These are phyloP conservation scores for Farysia itapuensis DNA, from an alignment of 1,284 basidiomycete genomes.

Conservation along the genomic window DNA sequence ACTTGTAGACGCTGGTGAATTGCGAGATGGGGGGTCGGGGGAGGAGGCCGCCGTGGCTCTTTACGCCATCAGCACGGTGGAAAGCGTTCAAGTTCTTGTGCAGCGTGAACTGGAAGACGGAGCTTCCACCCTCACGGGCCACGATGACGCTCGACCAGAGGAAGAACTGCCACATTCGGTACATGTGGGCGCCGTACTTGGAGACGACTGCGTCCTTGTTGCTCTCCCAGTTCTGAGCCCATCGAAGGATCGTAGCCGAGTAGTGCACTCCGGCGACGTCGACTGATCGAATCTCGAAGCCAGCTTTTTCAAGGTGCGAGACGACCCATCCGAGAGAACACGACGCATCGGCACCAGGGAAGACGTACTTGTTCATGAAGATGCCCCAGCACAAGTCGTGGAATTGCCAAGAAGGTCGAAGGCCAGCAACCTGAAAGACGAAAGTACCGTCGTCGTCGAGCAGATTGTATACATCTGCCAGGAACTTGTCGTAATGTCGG, in stretches of 20 bases:
- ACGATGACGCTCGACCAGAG: conserved; percentile 53
- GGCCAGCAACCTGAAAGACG: conserved; percentile 92
- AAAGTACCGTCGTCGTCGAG: conserved; percentile 92
- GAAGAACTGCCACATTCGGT: conserved; percentile 60
- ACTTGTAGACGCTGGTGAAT: conserved; percentile 44
- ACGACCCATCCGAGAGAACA: conserved; percentile 96
- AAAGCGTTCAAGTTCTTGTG: conserved; percentile 86
- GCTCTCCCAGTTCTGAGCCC: conserved; percentile 60
- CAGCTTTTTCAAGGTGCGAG: conserved; percentile 75
- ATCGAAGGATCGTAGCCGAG: conserved; percentile 79
- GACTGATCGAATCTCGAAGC: conserved; percentile 93
- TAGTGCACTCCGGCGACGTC: conserved; percentile 81
- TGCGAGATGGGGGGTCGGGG: conserved; percentile 45
- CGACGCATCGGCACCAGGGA: conserved; percentile 85
- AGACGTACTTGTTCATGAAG: conserved; percentile 65
- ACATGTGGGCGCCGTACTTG: conserved; percentile 80
- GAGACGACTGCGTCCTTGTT: conserved; percentile 79
- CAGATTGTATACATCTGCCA: conserved; percentile 87
- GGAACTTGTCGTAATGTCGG: conserved; percentile 84
- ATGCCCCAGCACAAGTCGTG: conserved; percentile 91
- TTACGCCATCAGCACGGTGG: conserved; percentile 69
- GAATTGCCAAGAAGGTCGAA: conserved; percentile 92
- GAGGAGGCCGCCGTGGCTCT: conserved; percentile 52
- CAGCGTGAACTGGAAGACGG: conserved; percentile 70
- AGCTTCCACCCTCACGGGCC: conserved; percentile 58